Evolutionary conservation across 768 basidiomycete species (phyloP).

Genomic region (Calocybe gangraenosa): DNA sequence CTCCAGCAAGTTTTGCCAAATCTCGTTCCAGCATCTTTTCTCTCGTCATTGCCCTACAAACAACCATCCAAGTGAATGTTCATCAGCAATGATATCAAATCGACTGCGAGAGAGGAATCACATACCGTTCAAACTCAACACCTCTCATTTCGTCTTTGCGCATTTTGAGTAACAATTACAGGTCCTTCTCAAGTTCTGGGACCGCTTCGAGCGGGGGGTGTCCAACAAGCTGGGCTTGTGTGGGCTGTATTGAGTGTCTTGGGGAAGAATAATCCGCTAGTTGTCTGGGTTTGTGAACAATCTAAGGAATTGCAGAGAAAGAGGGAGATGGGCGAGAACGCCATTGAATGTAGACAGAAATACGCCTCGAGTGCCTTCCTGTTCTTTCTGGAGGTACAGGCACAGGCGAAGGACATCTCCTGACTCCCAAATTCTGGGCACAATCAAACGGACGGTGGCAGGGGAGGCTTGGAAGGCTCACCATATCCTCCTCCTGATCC

Average conservation of each 20-base stretch:
- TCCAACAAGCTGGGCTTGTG: conserved; percentile 62
- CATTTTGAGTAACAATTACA: conserved; percentile 73
- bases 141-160: conserved; percentile 81
- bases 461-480: no score
- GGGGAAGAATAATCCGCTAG: no score
- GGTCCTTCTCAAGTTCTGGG: conserved; percentile 64
- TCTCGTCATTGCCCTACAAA: conserved; percentile 51
- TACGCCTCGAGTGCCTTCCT: no score
- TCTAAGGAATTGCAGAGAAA: no score
- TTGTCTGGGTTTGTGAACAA: no score
- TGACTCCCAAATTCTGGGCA: no score
- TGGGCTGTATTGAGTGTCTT: conserved; percentile 55
- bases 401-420: no score
- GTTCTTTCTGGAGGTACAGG: no score
- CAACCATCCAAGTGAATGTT: neutral
- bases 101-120: conserved; percentile 3
- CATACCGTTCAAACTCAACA: conserved; percentile 70
- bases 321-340: no score
- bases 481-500: conserved; percentile 69
- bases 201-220: conserved; percentile 67
- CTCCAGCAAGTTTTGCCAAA: conserved; percentile 64
- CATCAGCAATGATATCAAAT: neutral
- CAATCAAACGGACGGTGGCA: no score
- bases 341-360: no score
- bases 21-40: conserved; percentile 77